Percentiles rank a stretch among this genome's conserved stretches.
phyloP scores from a whole-genome alignment of 2,329 filamentous ascomycete genomes.

The Berkeleyomyces rouxiae region DNA sequence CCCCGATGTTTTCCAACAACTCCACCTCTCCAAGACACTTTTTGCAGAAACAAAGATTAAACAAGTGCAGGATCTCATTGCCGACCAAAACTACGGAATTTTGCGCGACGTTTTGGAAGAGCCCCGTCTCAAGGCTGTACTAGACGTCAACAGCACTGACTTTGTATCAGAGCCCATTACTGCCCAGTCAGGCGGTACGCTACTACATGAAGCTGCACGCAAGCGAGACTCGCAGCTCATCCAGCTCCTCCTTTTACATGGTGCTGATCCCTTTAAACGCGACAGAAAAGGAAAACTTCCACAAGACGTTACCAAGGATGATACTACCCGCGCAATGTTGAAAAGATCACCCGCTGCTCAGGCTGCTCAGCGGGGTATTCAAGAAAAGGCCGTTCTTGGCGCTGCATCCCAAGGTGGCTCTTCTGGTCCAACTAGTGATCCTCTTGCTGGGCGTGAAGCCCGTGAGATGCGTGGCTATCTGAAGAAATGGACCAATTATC shows the following conservation, averaged over 20 bases:
- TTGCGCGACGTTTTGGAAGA: constrained; percentile 73
- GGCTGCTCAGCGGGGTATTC: constrained; percentile 83
- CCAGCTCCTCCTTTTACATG: constrained; percentile 78
- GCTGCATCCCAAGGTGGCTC: constrained; percentile 38
- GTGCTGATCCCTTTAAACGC: constrained; percentile 85
- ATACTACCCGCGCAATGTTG: constrained; percentile 69
- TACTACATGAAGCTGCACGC: constrained; percentile 84
- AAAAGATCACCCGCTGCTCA: constrained; percentile 91
- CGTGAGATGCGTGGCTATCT: constrained; percentile 97
- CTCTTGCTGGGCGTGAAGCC: constrained; percentile 63
- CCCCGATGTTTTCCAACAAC: constrained; percentile 86
- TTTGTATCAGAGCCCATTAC: constrained; percentile 68
- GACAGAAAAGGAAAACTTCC: constrained; percentile 92
- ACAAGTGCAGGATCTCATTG: constrained; percentile 67
- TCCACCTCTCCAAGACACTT: constrained; percentile 77
- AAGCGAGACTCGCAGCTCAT: constrained; percentile 77
- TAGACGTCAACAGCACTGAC: constrained; percentile 87
- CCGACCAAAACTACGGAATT: constrained; percentile 54
- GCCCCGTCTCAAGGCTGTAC: constrained; percentile 62
- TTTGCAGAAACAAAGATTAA: constrained; percentile 77
- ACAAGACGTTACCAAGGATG: constrained; percentile 92
- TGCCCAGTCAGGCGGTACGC: constrained; percentile 67
- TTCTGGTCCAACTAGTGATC: constrained; percentile 37
- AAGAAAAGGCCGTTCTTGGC: constrained; percentile 90
- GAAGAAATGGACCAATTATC: constrained; percentile 99